A percentile compares a stretch with the other conserved stretches of the same genome.
Evolutionary conservation across 1,284 basidiomycete genomes (phyloP).

Genomic region (Coriolopsis trogii): DNA sequence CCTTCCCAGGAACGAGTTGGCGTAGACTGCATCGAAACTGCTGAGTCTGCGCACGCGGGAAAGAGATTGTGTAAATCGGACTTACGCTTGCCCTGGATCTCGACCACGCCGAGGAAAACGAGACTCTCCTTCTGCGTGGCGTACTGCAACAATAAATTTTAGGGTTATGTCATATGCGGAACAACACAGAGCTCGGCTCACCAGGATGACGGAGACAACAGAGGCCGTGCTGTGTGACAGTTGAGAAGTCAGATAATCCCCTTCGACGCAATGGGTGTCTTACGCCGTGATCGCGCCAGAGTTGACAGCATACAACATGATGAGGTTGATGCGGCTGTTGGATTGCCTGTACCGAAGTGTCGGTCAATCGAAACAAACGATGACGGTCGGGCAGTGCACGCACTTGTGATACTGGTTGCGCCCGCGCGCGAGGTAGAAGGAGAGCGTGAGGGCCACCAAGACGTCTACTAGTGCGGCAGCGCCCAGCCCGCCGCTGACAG

Average conservation of each 20-base stretch:
- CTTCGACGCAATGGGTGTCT: neutral
- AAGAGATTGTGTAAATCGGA: no score
- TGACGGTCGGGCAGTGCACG: neutral
- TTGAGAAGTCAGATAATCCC: neutral
- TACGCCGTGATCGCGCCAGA: slow-evolving; percentile 22
- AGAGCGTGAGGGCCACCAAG: slow-evolving; percentile 18
- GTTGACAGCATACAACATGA: slow-evolving; percentile 15
- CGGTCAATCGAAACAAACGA: neutral
- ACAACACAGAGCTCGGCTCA: neutral
- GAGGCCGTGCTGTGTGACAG: slow-evolving; percentile 8
- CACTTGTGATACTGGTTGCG: neutral
- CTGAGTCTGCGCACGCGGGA: neutral
- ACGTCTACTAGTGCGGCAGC: slow-evolving; percentile 17
- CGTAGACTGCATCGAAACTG: neutral
- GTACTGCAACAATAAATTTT: slow-evolving; percentile 4
- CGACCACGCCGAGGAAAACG: slow-evolving; percentile 21
- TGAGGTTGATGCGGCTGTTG: neutral
- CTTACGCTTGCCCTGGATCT: slow-evolving; percentile 22
- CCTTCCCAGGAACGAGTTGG: slow-evolving; percentile 5
- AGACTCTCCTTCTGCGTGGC: slow-evolving; percentile 17
- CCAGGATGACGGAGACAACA: slow-evolving; percentile 18
- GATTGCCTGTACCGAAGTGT: neutral
- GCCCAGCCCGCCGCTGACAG: slow-evolving; percentile 17
- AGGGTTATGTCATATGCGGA: neutral
- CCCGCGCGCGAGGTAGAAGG: neutral